phyloP scores from a whole-genome alignment of 345 rosid species.

The Pseudoturritis turrita region DNA sequence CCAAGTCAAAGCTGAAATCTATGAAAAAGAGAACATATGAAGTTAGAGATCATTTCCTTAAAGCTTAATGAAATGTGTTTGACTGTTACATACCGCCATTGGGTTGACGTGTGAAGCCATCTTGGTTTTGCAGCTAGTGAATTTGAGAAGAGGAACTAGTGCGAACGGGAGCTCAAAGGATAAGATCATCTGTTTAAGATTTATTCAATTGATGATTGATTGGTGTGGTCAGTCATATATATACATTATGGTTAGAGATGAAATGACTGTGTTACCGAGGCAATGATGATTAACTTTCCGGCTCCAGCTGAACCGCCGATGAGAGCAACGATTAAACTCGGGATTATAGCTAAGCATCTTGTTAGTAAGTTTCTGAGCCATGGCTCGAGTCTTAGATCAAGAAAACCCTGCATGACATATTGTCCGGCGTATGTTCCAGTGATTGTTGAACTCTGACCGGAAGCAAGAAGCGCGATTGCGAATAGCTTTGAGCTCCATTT shows the following conservation, averaged over 20 bases:
- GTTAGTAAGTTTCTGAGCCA: conserved; percentile 88
- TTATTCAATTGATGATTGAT: neutral
- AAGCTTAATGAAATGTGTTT: neutral
- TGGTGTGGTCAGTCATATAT: neutral
- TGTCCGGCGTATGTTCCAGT: conserved; percentile 99
- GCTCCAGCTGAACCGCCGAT: conserved; percentile 97
- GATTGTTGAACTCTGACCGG: conserved; percentile 96
- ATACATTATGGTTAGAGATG: neutral
- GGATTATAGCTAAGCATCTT: conserved; percentile 86
- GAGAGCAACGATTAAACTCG: conserved; percentile 83
- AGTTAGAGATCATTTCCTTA: too few relatives aligned
- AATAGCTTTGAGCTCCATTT: conserved; percentile 95
- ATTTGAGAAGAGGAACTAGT: conserved; percentile 86
- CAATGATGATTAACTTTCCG: conserved; percentile 82
- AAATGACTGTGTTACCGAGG: conserved; percentile 54
- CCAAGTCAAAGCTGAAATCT: conserved; percentile 74
- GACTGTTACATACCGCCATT: conserved; percentile 38
- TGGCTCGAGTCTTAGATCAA: conserved; percentile 67
- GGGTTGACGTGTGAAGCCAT: conserved; percentile 71
- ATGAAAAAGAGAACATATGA: neutral
- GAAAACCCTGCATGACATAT: conserved; percentile 98
- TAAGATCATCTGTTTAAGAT: conserved; percentile 65
- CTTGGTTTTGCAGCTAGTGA: conserved; percentile 82
- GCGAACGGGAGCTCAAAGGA: conserved; percentile 97
- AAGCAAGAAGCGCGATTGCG: conserved; percentile 85